Base-by-base conservation (phyloP, 129 eudicot genomes). In the Cynara cardunculus region DNA sequence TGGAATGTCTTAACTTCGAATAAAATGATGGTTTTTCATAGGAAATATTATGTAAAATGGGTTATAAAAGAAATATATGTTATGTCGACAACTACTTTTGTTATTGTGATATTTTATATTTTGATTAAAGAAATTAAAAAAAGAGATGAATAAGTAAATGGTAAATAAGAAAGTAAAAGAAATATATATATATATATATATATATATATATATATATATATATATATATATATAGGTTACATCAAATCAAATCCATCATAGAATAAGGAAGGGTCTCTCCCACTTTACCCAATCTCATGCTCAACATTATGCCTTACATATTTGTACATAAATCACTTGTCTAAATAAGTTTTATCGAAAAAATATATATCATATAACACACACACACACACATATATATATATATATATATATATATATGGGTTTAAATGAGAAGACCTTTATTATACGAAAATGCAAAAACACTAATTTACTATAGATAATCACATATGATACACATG, bases 171-270 rank as follows among this genome's bases (percentile, higher is more conserved):
- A 44, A 25, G 39, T 26, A 39, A 65, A 81, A 74, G 75, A 74
- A 81, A 27, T 18, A 34, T 8, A 8, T 62, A 64, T 65, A 65
- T 74, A 64, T 65, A 65, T 74, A 27, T 18, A 34, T 8, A 8
- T 62, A 64, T 65, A 65, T 74, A 27, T 18, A 34, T 8, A 8
- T 62, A 64, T 65, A 65, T 74, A 27, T 18, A 34, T 8, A 8
- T 62, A 64, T 65, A 65, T 74, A 27, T 18, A 34, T 8, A 8
- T 62, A 64, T 65, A 65, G 65, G 84, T 65, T 64, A 81, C 80
- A 81, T 81, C 84, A 81, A 81, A 81, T 81, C 84, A 81, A 81
- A 81, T 81, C 84, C 79, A 67, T 73, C 80, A 74, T 27, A 81
- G 84, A 81, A 81, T 62, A 81, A 81, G 79, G 84, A 81, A 81